phyloP scores from a whole-genome alignment of 352 stramenopile genomes.

The Phytophthora pseudosyringae region DNA sequence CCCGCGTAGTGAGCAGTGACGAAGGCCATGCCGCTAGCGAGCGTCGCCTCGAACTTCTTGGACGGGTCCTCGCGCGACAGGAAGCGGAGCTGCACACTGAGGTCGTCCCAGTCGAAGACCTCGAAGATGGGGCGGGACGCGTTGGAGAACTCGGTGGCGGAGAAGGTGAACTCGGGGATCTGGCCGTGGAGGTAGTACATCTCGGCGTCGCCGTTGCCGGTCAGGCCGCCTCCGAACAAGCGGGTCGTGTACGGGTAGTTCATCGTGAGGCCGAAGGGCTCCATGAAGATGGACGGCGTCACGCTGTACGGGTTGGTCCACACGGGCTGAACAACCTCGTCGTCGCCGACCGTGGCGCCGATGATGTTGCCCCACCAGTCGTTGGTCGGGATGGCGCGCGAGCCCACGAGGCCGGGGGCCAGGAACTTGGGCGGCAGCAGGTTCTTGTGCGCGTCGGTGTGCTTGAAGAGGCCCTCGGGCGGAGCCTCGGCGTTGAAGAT shows the following conservation, averaged over 20 bases:
- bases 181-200: constrained; percentile 61
- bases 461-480: constrained; percentile 28
- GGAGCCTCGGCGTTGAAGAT: constrained; percentile 41
- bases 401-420: constrained; percentile 46
- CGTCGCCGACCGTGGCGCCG: constrained; percentile 30
- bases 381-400: constrained; percentile 66
- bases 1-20: constrained; percentile 55
- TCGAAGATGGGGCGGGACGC: constrained; percentile 37
- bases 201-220: constrained; percentile 51
- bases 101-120: constrained; percentile 59
- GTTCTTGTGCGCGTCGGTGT: constrained; percentile 41
- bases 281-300: constrained; percentile 41
- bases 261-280: constrained; percentile 55
- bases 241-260: constrained; percentile 67
- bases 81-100: constrained; percentile 61
- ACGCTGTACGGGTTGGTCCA: constrained; percentile 77
- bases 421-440: constrained; percentile 66
- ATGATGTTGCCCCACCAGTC: constrained; percentile 84
- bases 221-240: constrained; percentile 51
- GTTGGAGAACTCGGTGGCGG: constrained; percentile 56
- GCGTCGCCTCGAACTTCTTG: constrained; percentile 51
- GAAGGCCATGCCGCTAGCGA: constrained; percentile 75
- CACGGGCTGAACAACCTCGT: constrained; percentile 55
- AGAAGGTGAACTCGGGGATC: constrained; percentile 58
- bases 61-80: constrained; percentile 24